Evolutionary conservation across 2,329 filamentous ascomycete species (phyloP), one percentile per base, ranked within the genome.

Genomic region (Aaosphaeria pasadenensis): DNA sequence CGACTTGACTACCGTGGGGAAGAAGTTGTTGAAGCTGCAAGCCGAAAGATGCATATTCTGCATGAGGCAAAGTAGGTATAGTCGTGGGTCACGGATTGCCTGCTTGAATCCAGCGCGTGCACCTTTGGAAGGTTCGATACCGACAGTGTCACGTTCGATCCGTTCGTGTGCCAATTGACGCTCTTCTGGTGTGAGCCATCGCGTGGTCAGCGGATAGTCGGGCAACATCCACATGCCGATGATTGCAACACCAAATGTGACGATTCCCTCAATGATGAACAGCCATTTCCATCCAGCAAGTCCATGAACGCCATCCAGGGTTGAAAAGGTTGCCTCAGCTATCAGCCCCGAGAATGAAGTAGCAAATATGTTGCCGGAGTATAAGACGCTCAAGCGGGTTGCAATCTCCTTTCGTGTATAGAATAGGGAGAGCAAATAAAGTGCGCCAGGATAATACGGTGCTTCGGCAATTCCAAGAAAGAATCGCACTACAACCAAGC

Each of bases 401-500:
- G 60, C 59, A 41, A 65, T 53, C 42, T 71, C 68, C 39, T 77
- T 77, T 43, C 81, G 76, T 1, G 82, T 86, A 61, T 86, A 87
- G 76, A 82, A 86, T 52, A 83, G 79, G 0, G 78, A 81, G 35
- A 86, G 71, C 40, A 84, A 78, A 43, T 84, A 74, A 11, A 85
- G 71, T 0, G 80, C 80, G 36, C 83, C 83, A 0, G 83, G 83
- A 40, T 85, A 74, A 61, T 83, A 85, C 1, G 66, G 68, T 4
- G 62, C 62, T 47, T 67, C 61, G 5, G 55, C 54, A 13, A 67
- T 50, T 0, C 64, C 63, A 2, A 68, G 51, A 43, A 63, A 62
- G 47, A 66, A 68, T 4, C 62, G 58, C 4, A 54, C 53, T 6
- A 54, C 36, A 5, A 70, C 52, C 9, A 71, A 55, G 0, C 62